These are phyloP conservation scores for Phylloboletellus chloephorus DNA, from an alignment of 1,284 basidiomycete genomes.

Conservation along the genomic window DNA sequence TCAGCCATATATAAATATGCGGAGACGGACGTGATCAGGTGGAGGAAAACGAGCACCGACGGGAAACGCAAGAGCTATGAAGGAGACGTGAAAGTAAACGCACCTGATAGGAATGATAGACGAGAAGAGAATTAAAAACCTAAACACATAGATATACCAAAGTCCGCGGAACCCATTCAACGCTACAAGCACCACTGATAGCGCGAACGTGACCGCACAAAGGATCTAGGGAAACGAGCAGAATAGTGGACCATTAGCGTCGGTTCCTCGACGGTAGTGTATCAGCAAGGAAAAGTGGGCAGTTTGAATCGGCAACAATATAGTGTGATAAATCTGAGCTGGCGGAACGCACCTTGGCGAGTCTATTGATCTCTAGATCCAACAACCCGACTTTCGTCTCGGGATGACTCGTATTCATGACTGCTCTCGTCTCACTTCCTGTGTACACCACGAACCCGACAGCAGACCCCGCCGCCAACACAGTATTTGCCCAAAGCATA, in stretches of 20 bases:
- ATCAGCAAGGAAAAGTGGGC: too few relatives aligned
- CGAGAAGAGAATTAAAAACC: conserved; percentile 96
- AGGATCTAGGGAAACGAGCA: conserved; percentile 62
- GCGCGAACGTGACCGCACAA: conserved; percentile 87
- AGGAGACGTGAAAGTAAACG: conserved; percentile 24
- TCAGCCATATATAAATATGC: background rate
- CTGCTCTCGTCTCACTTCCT: conserved; percentile 90
- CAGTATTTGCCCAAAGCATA: conserved; percentile 96
- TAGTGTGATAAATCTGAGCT: background rate
- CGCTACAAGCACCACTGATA: conserved; percentile 89
- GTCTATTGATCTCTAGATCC: conserved; percentile 91
- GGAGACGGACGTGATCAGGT: background rate
- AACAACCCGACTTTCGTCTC: conserved; percentile 91
- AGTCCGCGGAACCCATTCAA: conserved; percentile 93
- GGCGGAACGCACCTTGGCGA: conserved; percentile 78
- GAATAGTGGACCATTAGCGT: background rate
- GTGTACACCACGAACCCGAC: conserved; percentile 94
- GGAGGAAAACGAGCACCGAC: background rate
- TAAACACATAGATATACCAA: conserved; percentile 96
- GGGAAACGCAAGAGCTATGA: background rate
- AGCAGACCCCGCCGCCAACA: conserved; percentile 91
- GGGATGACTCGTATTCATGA: conserved; percentile 99
- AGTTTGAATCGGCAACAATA: background rate
- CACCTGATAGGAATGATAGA: conserved; percentile 99
- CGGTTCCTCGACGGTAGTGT: background rate